Evolutionary conservation across 2,329 filamentous ascomycete species (phyloP).

Genomic region (Nigrospora oryzae): DNA sequence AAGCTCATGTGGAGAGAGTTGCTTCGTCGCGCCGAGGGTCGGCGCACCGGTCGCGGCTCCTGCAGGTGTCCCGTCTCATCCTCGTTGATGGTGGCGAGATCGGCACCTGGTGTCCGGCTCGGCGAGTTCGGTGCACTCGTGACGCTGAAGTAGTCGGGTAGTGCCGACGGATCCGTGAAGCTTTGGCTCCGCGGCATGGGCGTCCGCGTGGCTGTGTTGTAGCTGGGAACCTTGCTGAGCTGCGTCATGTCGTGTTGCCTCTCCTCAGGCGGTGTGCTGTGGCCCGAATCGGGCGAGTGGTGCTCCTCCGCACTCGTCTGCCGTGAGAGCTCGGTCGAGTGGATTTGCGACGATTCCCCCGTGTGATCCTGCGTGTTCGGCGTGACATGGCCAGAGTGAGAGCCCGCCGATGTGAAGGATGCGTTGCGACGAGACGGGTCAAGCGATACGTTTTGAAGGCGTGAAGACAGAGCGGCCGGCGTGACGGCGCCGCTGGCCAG

Average conservation of each 20-base stretch:
- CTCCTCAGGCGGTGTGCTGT: slow-evolving; percentile 33
- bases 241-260: slow-evolving; percentile 48
- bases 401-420: slow-evolving; percentile 35
- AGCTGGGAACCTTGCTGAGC: slow-evolving; percentile 68
- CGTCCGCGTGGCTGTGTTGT: slow-evolving; percentile 63
- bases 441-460: slow-evolving; percentile 60
- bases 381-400: slow-evolving; percentile 32
- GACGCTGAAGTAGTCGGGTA: slow-evolving; percentile 62
- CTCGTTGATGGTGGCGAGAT: slow-evolving; percentile 19
- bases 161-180: slow-evolving; percentile 35
- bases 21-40: slow-evolving; percentile 2
- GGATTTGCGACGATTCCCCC: slow-evolving; percentile 29
- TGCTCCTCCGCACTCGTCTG: slow-evolving; percentile 45
- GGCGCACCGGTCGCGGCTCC: background rate
- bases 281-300: slow-evolving; percentile 30
- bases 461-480: slow-evolving; percentile 52
- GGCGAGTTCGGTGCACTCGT: slow-evolving; percentile 44
- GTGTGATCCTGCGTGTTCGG: slow-evolving; percentile 28
- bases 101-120: slow-evolving; percentile 21
- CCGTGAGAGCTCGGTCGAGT: slow-evolving; percentile 40
- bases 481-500: slow-evolving; percentile 34
- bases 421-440: slow-evolving; percentile 36
- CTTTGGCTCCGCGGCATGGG: slow-evolving; percentile 44
- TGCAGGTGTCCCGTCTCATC: background rate
- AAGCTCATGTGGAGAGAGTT: slow-evolving; percentile 10